These are phyloP conservation scores for Elymus sibiricus DNA, from an alignment of 176 grass and related monocot species.

Conservation along the genomic window DNA sequence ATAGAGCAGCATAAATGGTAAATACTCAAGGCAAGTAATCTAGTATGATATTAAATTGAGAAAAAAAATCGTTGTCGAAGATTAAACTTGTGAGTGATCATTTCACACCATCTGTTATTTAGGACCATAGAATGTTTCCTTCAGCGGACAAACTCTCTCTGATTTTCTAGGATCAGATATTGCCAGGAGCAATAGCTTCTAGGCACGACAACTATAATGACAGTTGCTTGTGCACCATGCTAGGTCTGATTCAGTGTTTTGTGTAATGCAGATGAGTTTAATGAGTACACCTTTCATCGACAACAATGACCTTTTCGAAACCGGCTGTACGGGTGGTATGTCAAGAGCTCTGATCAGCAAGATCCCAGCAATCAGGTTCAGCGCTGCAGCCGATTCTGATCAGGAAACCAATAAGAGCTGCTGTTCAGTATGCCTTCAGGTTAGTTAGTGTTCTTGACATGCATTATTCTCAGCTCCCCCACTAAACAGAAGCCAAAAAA, in stretches of 20 bases:
- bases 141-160: neutral
- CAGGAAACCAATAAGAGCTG: constrained; percentile 18
- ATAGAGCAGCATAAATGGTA: neutral
- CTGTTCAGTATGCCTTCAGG: constrained; percentile 87
- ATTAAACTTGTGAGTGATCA: neutral
- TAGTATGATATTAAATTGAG: neutral
- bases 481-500: neutral
- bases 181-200: neutral
- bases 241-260: neutral
- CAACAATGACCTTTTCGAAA: constrained; percentile 69
- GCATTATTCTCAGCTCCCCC: neutral
- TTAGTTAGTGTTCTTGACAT: constrained; percentile 32
- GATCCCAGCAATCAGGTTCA: constrained; percentile 57
- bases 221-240: constrained; percentile 1
- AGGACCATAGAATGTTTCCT: neutral
- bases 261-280: constrained; percentile 62
- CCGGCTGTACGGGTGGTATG: constrained; percentile 52
- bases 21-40: neutral
- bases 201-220: neutral
- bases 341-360: constrained; percentile 48
- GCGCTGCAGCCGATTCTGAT: constrained; percentile 27
- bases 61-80: neutral
- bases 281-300: constrained; percentile 61
- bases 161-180: neutral
- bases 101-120: neutral